Evolutionary conservation across 2,329 filamentous ascomycete species (phyloP).

Genomic region (Sarocladium brachiariae): DNA sequence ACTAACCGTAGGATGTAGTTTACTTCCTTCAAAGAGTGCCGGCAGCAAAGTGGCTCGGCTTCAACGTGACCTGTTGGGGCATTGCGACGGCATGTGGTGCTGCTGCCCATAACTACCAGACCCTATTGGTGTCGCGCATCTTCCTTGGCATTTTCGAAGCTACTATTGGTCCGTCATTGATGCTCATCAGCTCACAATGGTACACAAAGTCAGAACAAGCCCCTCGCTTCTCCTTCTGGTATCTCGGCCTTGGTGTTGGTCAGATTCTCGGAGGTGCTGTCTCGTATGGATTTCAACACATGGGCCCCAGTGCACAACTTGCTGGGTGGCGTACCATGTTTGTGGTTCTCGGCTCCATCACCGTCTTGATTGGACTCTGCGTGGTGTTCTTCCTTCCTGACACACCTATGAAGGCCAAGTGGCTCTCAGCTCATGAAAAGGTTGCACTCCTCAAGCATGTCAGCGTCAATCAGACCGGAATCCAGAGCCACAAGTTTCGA

Average conservation of each 20-base stretch:
- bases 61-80: conserved; percentile 54
- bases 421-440: conserved; percentile 40
- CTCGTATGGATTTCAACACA: conserved; percentile 51
- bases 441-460: conserved; percentile 45
- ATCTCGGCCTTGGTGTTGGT: conserved; percentile 50
- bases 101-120: conserved; percentile 45
- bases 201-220: conserved; percentile 57
- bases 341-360: conserved; percentile 54
- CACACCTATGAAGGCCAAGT: conserved; percentile 40
- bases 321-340: conserved; percentile 67
- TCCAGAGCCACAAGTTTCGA: conserved; percentile 47
- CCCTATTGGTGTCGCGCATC: conserved; percentile 47
- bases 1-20: conserved; percentile 19
- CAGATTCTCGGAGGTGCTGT: conserved; percentile 60
- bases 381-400: conserved; percentile 29
- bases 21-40: conserved; percentile 55
- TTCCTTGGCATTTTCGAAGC: conserved; percentile 57
- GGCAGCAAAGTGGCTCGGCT: conserved; percentile 52
- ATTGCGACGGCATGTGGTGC: conserved; percentile 47
- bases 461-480: conserved; percentile 51
- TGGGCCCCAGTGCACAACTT: conserved; percentile 42
- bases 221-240: conserved; percentile 55
- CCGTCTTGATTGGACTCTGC: conserved; percentile 25
- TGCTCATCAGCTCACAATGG: conserved; percentile 55
- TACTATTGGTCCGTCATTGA: conserved; percentile 51